Evolutionary conservation across 2,329 filamentous ascomycete genomes (phyloP).

Genomic region (Fusarium goolgardi): DNA sequence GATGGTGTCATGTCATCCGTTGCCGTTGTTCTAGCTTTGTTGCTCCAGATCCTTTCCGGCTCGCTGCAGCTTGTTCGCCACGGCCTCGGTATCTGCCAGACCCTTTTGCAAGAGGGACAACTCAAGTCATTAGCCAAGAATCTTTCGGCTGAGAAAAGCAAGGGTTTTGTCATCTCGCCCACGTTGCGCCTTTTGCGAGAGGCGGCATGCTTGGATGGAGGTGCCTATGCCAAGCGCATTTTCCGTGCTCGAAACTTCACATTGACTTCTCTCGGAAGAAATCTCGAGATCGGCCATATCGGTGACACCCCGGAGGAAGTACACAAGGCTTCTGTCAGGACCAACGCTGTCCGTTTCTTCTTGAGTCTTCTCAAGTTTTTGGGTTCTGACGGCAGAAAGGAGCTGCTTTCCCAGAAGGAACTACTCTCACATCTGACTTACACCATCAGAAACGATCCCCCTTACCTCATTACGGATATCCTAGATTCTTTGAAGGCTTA

Average conservation of each 20-base stretch:
- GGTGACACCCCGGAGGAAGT: conserved; percentile 70
- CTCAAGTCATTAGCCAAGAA: conserved; percentile 83
- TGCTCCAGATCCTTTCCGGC: conserved; percentile 81
- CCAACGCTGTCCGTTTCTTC: conserved; percentile 84
- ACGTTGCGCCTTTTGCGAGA: conserved; percentile 88
- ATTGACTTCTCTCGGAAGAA: conserved; percentile 82
- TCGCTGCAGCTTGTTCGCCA: conserved; percentile 79
- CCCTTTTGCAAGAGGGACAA: conserved; percentile 82
- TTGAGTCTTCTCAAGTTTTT: conserved; percentile 83
- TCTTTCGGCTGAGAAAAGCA: conserved; percentile 81
- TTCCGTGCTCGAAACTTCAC: conserved; percentile 83
- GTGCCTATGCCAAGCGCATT: conserved; percentile 78
- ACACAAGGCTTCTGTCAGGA: conserved; percentile 81
- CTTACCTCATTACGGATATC: conserved; percentile 79
- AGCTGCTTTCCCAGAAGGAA: conserved; percentile 83
- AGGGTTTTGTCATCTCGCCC: conserved; percentile 89
- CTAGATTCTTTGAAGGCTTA: conserved; percentile 75
- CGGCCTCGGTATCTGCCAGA: conserved; percentile 82
- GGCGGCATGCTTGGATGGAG: conserved; percentile 86
- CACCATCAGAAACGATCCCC: conserved; percentile 80
- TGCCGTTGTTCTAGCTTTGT: conserved; percentile 81
- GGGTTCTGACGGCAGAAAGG: conserved; percentile 79
- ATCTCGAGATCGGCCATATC: conserved; percentile 76
- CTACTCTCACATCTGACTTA: conserved; percentile 85
- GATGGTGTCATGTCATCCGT: conserved; percentile 84